Evolutionary conservation across 306 rosid genomes (phyloP).

Genomic region (Acmispon strigosus): DNA sequence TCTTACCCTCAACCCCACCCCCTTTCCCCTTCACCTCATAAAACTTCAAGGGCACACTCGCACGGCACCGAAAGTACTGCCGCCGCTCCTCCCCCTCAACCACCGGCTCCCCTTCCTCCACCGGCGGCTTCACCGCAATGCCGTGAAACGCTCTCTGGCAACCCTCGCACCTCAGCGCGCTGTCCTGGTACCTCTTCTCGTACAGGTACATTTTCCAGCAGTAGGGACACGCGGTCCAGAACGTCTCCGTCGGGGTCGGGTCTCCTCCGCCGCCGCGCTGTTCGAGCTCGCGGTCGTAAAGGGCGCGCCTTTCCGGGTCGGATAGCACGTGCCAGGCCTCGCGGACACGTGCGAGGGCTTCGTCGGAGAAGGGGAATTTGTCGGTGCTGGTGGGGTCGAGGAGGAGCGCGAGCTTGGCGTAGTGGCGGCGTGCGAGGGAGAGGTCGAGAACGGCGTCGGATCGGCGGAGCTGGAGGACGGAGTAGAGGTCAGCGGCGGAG

Average conservation of each 20-base stretch:
- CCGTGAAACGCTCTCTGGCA: slow-evolving; percentile 55
- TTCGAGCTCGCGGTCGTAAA: slow-evolving; percentile 18
- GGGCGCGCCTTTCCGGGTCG: slow-evolving; percentile 29
- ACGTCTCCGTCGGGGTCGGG: slow-evolving; percentile 19
- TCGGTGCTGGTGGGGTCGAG: slow-evolving; percentile 30
- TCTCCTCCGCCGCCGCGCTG: background rate
- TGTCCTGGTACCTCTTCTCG: slow-evolving; percentile 41
- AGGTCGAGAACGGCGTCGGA: slow-evolving; percentile 20
- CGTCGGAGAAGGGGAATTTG: slow-evolving; percentile 32
- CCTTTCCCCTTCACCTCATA: background rate
- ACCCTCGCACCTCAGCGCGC: slow-evolving; percentile 48
- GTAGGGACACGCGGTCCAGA: slow-evolving; percentile 79
- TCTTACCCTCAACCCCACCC: background rate
- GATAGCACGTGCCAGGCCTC: slow-evolving; percentile 53
- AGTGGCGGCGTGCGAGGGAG: slow-evolving; percentile 32
- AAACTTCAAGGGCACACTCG: slow-evolving; percentile 31
- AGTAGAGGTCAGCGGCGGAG: slow-evolving; percentile 30
- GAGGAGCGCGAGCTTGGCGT: slow-evolving; percentile 33
- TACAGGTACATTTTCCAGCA: slow-evolving; percentile 55
- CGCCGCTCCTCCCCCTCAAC: slow-evolving; percentile 34
- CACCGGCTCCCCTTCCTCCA: slow-evolving; percentile 12
- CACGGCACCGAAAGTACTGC: slow-evolving; percentile 34
- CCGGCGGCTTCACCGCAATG: slow-evolving; percentile 41
- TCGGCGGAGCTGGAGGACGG: slow-evolving; percentile 42
- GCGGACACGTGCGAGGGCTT: slow-evolving; percentile 33